Conservation (phyloP, 2,329 filamentous ascomycete genomes). For the Trichoderma sp. region DNA sequence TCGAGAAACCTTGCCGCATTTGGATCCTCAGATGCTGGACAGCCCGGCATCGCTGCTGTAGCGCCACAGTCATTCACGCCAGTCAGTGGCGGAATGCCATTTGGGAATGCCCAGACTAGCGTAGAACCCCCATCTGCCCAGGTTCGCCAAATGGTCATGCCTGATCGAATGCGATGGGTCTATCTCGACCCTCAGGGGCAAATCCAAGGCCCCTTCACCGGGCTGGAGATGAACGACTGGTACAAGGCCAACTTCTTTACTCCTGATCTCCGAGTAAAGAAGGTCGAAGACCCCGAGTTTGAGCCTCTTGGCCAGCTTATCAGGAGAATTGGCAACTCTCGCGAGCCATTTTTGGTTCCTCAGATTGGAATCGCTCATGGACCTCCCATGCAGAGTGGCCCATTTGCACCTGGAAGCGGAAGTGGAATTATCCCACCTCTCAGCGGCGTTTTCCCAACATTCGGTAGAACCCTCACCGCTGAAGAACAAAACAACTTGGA, state of each 20-base stretch:
- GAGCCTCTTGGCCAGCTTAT: slow-evolving; percentile 94
- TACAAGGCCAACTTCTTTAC: slow-evolving; percentile 99
- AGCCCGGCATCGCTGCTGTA: slow-evolving; percentile 33
- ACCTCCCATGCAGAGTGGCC: slow-evolving; percentile 53
- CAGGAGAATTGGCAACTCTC: slow-evolving; percentile 90
- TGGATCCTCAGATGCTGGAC: slow-evolving; percentile 37
- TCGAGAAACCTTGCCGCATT: slow-evolving; percentile 36
- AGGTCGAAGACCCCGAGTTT: slow-evolving; percentile 88
- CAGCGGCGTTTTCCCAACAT: slow-evolving; percentile 89
- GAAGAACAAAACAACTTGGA: slow-evolving; percentile 98
- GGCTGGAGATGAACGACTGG: slow-evolving; percentile 99
- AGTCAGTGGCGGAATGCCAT: slow-evolving; percentile 35
- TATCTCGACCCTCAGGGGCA: slow-evolving; percentile 93
- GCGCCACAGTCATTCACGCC: slow-evolving; percentile 37
- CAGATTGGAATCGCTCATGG: slow-evolving; percentile 95
- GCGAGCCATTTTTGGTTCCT: slow-evolving; percentile 94
- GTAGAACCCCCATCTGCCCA: slow-evolving; percentile 60
- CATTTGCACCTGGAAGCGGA: slow-evolving; percentile 48
- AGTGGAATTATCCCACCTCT: slow-evolving; percentile 80
- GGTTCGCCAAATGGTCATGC: slow-evolving; percentile 95
- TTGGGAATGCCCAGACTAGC: slow-evolving; percentile 35
- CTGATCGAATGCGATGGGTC: slow-evolving; percentile 97
- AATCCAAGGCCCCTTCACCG: slow-evolving; percentile 91
- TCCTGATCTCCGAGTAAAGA: slow-evolving; percentile 89
- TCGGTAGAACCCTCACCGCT: slow-evolving; percentile 91